A percentile compares a stretch with the other conserved stretches of the same genome.
phyloP scores from a whole-genome alignment of 1,139 yeast genomes.

The Yamadazyma sp. region DNA sequence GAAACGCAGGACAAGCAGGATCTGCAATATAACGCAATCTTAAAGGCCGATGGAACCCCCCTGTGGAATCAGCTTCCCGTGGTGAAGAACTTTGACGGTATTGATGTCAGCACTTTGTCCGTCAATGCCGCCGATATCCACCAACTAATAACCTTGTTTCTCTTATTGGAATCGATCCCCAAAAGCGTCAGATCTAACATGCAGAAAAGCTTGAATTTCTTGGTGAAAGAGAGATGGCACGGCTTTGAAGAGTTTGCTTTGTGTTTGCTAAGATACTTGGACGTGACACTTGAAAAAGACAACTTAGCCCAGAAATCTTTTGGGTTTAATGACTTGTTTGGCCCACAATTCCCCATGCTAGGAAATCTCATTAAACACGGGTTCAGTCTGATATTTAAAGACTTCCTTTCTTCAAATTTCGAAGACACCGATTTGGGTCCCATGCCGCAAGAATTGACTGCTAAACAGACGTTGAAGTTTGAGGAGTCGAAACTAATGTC shows the following conservation, averaged over 20 bases:
- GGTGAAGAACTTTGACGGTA: constrained; percentile 22
- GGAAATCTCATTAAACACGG: constrained; percentile 38
- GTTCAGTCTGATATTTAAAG: constrained; percentile 34
- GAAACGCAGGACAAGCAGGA: no score
- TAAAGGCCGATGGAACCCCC: no score
- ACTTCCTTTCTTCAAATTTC: constrained; percentile 18
- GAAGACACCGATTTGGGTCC: constrained; percentile 6
- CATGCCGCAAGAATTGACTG: constrained; percentile 7
- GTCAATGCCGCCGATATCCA: constrained; percentile 36
- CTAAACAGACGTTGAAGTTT: constrained; percentile 13
- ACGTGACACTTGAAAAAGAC: constrained; percentile 31
- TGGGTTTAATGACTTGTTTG: constrained; percentile 31
- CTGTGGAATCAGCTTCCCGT: constrained; percentile 15
- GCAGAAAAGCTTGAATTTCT: constrained; percentile 19
- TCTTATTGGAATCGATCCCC: constrained; percentile 30
- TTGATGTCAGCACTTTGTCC: constrained; percentile 29
- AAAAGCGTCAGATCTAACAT: constrained; percentile 20
- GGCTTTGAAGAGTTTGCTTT: constrained; percentile 33
- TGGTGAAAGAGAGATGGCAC: constrained; percentile 26
- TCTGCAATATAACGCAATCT: no score
- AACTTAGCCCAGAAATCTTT: constrained; percentile 23
- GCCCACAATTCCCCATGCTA: constrained; percentile 27
- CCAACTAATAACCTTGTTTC: constrained; percentile 42
- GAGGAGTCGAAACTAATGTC: constrained; percentile 42
- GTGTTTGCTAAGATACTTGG: constrained; percentile 37